phyloP scores from a whole-genome alignment of 2,329 filamentous ascomycete genomes.

The Spiromastix sp. region DNA sequence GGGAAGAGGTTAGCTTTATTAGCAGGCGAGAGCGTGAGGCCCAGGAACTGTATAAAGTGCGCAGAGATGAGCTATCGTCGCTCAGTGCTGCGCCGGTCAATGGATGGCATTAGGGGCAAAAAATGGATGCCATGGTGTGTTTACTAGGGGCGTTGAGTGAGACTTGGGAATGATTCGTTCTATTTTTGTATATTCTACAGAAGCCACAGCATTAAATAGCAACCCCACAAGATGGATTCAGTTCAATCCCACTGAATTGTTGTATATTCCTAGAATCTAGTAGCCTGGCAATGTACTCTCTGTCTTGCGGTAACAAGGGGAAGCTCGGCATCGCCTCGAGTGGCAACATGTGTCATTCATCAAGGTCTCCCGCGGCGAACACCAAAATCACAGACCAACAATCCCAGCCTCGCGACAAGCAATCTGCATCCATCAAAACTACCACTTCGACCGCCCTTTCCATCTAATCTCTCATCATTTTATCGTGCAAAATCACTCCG shows the following conservation, averaged over 20 bases:
- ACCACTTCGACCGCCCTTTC: conserved; percentile 11
- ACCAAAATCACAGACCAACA: conserved; percentile 7
- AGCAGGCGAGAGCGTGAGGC: conserved; percentile 77
- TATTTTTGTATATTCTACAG: too few species aligned
- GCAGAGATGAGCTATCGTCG: conserved; percentile 65
- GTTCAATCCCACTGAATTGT: too few species aligned
- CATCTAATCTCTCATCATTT: conserved; percentile 12
- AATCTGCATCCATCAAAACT: conserved; percentile 17
- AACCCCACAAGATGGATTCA: too few species aligned
- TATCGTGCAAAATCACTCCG: conserved; percentile 2
- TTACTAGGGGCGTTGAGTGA: neutral
- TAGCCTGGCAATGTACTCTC: too few species aligned
- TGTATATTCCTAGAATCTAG: too few species aligned
- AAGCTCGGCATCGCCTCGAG: too few species aligned
- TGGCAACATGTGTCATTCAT: too few species aligned
- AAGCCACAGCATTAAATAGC: too few species aligned
- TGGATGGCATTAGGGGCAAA: conserved; percentile 24
- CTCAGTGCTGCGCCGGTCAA: conserved; percentile 35
- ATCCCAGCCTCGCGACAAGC: conserved; percentile 2
- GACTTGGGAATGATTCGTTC: too few species aligned
- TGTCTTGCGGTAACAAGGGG: too few species aligned
- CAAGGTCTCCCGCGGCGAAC: conserved; percentile 2
- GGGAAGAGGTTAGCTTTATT: conserved; percentile 75
- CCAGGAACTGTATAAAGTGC: conserved; percentile 70
- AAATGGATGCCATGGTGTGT: neutral